Conservation (phyloP, 208 protist species). For the Trypanosomatidae sp. region DNA sequence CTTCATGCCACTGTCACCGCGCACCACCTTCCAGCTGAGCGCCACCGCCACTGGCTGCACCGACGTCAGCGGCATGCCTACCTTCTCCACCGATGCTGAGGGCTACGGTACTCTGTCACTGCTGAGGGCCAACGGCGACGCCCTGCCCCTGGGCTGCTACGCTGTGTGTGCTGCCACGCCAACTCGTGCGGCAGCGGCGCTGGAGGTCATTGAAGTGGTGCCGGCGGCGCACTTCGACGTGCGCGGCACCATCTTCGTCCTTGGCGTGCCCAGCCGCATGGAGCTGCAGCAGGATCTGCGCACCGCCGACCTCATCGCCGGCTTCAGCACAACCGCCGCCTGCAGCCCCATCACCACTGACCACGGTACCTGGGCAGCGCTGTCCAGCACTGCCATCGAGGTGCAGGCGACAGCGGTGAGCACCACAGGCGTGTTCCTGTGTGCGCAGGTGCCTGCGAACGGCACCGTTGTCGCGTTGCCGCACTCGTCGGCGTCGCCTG, state of each 20-base stretch:
- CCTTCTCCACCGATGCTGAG: slow-evolving; percentile 32
- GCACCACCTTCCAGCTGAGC: slow-evolving; percentile 32
- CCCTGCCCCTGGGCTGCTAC: slow-evolving; percentile 38
- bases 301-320: slow-evolving; percentile 28
- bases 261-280: slow-evolving; percentile 38
- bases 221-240: slow-evolving; percentile 36
- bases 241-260: slow-evolving; percentile 35
- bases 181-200: neutral
- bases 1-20: slow-evolving; percentile 2
- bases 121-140: slow-evolving; percentile 13
- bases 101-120: slow-evolving; percentile 40
- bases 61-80: neutral
- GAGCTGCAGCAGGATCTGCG: slow-evolving; percentile 40
- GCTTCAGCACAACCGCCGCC: slow-evolving; percentile 48
- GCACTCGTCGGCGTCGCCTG: slow-evolving; percentile 4
- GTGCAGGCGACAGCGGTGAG: slow-evolving; percentile 30
- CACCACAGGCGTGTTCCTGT: slow-evolving; percentile 34
- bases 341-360: slow-evolving; percentile 28
- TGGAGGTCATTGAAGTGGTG: slow-evolving; percentile 1
- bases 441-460: slow-evolving; percentile 44
- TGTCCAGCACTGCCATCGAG: slow-evolving; percentile 26
- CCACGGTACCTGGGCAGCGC: slow-evolving; percentile 40
- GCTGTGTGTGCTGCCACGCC: slow-evolving; percentile 35
- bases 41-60: neutral
- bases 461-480: slow-evolving; percentile 35